These are phyloP conservation scores for Penicillium italicum DNA, from an alignment of 2,329 filamentous ascomycete genomes.

Conservation along the genomic window DNA sequence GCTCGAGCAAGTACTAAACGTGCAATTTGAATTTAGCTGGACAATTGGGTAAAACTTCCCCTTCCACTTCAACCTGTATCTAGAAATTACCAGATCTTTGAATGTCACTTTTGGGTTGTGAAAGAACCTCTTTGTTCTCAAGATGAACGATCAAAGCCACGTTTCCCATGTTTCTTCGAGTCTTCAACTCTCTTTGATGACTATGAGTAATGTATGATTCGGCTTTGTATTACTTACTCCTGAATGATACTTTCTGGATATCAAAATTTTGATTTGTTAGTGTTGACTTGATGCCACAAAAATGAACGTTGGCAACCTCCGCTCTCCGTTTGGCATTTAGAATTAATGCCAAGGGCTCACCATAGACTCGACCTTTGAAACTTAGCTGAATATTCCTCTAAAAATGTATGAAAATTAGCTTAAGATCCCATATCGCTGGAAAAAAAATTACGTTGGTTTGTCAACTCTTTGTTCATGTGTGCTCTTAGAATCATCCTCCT, in stretches of 20 bases:
- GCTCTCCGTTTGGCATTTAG: not conserved
- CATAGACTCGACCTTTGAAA: not conserved
- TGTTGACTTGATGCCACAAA: not conserved
- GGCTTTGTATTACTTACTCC: not conserved
- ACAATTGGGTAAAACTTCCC: no score
- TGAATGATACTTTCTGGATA: no score
- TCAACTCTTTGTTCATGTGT: not conserved
- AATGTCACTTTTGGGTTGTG: not conserved
- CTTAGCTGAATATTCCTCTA: not conserved
- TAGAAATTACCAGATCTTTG: not conserved
- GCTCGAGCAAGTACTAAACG: not conserved
- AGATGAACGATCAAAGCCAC: not conserved
- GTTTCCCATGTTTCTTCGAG: not conserved
- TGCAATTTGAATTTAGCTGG: fast-evolving
- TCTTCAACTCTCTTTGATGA: not conserved
- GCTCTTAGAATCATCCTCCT: not conserved
- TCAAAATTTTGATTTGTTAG: no score
- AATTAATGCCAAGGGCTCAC: not conserved
- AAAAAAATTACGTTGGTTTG: not conserved
- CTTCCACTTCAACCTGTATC: not conserved
- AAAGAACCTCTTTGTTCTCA: not conserved
- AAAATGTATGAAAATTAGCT: not conserved
- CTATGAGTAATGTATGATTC: no score
- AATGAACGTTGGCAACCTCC: no score
- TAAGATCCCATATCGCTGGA: no score